Evolutionary conservation across 345 rosid genomes (phyloP).

Genomic region (Nephelium lappaceum): DNA sequence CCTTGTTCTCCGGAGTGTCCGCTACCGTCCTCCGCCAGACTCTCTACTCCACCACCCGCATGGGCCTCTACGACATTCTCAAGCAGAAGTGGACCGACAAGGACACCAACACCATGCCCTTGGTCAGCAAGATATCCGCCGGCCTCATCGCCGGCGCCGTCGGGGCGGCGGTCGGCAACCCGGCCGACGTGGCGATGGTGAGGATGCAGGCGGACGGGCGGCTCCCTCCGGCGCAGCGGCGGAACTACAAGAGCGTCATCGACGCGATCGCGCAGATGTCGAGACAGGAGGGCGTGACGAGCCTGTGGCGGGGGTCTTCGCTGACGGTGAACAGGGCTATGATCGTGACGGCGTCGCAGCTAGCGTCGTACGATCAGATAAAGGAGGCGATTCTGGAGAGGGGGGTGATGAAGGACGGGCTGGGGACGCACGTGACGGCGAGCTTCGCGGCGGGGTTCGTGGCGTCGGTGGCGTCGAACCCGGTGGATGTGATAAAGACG

Average conservation of each 20-base stretch:
- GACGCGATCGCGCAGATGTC: conserved; percentile 69
- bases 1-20: conserved; percentile 77
- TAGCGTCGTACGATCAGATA: conserved; percentile 74
- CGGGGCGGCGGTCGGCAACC: conserved; percentile 80
- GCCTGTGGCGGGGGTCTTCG: conserved; percentile 79
- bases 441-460: conserved; percentile 80
- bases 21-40: conserved; percentile 81
- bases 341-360: conserved; percentile 78
- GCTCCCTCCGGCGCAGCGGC: conserved; percentile 60
- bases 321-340: conserved; percentile 79
- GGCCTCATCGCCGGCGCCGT: conserved; percentile 68
- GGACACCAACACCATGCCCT: conserved; percentile 53
- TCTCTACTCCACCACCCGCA: conserved; percentile 83
- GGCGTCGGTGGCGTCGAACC: conserved; percentile 80
- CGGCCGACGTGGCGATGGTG: conserved; percentile 89
- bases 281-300: conserved; percentile 61
- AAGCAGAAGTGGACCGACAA: conserved; percentile 69
- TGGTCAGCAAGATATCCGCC: conserved; percentile 55
- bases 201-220: conserved; percentile 88
- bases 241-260: conserved; percentile 66
- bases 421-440: conserved; percentile 73
- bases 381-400: conserved; percentile 60
- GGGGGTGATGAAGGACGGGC: conserved; percentile 54
- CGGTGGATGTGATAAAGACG: conserved; percentile 83
- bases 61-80: conserved; percentile 82